A percentile compares a stretch with the other conserved stretches of the same genome.
Conservation (phyloP, 1,284 basidiomycete species). For the Vanrija sp. region DNA sequence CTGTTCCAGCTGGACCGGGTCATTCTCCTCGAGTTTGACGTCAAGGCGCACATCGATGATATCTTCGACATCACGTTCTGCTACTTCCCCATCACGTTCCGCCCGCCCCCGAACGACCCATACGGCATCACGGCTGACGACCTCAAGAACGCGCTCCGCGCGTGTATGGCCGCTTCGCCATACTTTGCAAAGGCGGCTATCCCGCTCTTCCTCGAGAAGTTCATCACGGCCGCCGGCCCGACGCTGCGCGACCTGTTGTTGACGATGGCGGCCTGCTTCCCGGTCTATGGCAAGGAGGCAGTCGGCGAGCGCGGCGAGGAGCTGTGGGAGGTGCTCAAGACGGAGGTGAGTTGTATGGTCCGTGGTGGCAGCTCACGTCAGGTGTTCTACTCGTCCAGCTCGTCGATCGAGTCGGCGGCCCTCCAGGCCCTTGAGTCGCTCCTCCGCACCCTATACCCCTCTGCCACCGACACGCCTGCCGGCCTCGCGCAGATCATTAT, state of each 20-base stretch:
- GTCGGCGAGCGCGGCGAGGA: constrained; percentile 64
- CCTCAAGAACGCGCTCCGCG: constrained; percentile 64
- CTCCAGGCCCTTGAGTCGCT: constrained; percentile 66
- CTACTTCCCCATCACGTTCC: constrained; percentile 98
- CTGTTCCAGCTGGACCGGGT: constrained; percentile 84
- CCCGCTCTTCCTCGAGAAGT: constrained; percentile 87
- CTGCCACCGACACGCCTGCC: constrained; percentile 45
- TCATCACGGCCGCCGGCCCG: constrained; percentile 72
- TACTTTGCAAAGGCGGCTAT: constrained; percentile 79
- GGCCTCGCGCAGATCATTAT: constrained; percentile 68
- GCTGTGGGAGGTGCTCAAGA: constrained; percentile 79
- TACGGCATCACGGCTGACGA: constrained; percentile 90
- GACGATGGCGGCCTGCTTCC: constrained; percentile 69
- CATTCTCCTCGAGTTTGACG: constrained; percentile 82
- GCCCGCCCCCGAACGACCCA: constrained; percentile 88
- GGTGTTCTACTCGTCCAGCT: constrained; percentile 87
- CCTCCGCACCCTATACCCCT: constrained; percentile 65
- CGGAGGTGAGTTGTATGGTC: constrained; percentile 60
- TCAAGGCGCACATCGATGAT: constrained; percentile 67
- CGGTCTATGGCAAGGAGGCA: constrained; percentile 68
- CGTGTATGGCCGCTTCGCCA: constrained; percentile 72
- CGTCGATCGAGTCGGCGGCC: constrained; percentile 65
- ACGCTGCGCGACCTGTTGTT: constrained; percentile 79
- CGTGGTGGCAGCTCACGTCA: constrained; percentile 40
- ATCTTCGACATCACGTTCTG: constrained; percentile 96